These are phyloP conservation scores for Psilocybe tampanensis DNA, from an alignment of 768 basidiomycete species.

Conservation along the genomic window DNA sequence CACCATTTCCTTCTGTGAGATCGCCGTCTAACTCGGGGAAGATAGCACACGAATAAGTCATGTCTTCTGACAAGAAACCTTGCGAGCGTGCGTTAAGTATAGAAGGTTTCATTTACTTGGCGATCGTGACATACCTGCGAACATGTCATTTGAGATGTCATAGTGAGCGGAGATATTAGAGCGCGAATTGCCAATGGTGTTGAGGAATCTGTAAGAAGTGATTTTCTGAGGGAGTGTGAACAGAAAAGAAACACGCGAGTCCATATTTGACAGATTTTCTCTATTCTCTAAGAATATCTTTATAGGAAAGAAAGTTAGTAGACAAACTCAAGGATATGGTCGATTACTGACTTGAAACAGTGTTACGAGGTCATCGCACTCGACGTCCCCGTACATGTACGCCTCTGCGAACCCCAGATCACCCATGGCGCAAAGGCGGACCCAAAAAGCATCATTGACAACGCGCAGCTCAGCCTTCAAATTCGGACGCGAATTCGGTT, in stretches of 20 bases:
- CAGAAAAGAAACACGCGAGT: slow-evolving; percentile 52
- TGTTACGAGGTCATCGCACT: slow-evolving; percentile 63
- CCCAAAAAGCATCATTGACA: slow-evolving; percentile 57
- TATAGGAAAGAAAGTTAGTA: not conserved
- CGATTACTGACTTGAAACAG: slow-evolving; percentile 56
- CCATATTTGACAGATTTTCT: slow-evolving; percentile 48
- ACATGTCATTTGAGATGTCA: slow-evolving; percentile 80
- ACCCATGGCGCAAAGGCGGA: slow-evolving; percentile 57
- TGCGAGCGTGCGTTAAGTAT: slow-evolving; percentile 1
- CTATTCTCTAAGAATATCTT: slow-evolving; percentile 69
- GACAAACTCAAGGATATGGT: not conserved
- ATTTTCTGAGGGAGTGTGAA: slow-evolving; percentile 56
- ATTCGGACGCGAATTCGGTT: slow-evolving; percentile 19
- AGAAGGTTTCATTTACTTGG: not conserved
- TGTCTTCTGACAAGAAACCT: slow-evolving; percentile 67
- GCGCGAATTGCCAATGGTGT: slow-evolving; percentile 64
- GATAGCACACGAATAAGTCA: slow-evolving; percentile 80
- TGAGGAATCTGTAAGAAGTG: slow-evolving; percentile 63
- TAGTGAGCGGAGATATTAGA: slow-evolving; percentile 79
- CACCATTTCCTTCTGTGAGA: slow-evolving; percentile 25
- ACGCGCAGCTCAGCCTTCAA: slow-evolving; percentile 49
- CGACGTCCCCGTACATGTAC: slow-evolving; percentile 79
- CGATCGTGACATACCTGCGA: slow-evolving; percentile 44
- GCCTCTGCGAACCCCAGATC: slow-evolving; percentile 78
- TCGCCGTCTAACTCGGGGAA: slow-evolving; percentile 67